phyloP scores from a whole-genome alignment of 306 rosid genomes.

The Trifolium fragiferum region DNA sequence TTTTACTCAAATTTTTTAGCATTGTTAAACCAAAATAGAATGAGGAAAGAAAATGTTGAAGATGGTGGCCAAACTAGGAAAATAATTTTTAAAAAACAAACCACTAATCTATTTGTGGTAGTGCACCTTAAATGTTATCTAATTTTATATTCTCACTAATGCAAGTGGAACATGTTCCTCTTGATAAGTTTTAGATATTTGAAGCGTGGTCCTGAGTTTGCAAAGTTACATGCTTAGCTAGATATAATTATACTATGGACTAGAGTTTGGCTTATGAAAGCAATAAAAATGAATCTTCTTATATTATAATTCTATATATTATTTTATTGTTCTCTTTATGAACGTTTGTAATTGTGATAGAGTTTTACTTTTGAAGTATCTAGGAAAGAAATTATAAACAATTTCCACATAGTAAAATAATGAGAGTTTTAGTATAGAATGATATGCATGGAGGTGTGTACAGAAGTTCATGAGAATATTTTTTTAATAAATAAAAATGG shows the following conservation, averaged over 20 bases:
- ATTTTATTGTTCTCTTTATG: not conserved
- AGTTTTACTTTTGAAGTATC: not conserved
- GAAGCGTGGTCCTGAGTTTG: slow-evolving; percentile 40
- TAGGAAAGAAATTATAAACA: too few relatives aligned
- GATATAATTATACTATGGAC: slow-evolving; percentile 30
- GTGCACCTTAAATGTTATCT: slow-evolving; percentile 6
- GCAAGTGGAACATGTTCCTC: slow-evolving; percentile 39
- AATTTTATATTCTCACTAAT: slow-evolving; percentile 34
- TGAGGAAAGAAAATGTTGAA: slow-evolving; percentile 17
- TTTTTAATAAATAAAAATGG: too few relatives aligned
- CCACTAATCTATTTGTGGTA: slow-evolving; percentile 39
- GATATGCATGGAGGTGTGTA: too few relatives aligned
- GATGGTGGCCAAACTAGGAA: slow-evolving; percentile 40
- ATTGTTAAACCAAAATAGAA: slow-evolving; percentile 15
- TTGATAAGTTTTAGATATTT: slow-evolving; percentile 36
- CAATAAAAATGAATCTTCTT: slow-evolving; percentile 28
- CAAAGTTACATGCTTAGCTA: slow-evolving; percentile 34
- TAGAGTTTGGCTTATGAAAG: slow-evolving; percentile 33
- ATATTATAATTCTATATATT: not conserved
- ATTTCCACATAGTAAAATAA: too few relatives aligned
- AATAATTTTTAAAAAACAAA: slow-evolving; percentile 28
- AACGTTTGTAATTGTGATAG: not conserved
- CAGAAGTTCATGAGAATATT: too few relatives aligned
- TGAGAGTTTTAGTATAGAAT: too few relatives aligned
- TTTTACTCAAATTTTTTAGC: too few relatives aligned